A percentile compares a stretch with the other conserved stretches of the same genome.
Evolutionary conservation across 2,329 filamentous ascomycete species (phyloP).

Genomic region (Clonostachys chloroleuca): DNA sequence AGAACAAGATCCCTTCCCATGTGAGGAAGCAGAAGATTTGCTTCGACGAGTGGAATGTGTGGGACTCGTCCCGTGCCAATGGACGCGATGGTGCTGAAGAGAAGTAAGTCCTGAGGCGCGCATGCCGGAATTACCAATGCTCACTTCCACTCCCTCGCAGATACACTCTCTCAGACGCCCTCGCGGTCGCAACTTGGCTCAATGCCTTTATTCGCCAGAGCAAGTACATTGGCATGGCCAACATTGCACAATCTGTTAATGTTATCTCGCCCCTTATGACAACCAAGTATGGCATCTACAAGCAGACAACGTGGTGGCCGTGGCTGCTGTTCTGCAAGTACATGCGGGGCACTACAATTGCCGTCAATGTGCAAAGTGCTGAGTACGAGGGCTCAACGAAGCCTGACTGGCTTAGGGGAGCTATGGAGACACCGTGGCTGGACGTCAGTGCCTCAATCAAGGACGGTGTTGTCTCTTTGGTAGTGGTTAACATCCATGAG

Average conservation of each 20-base stretch:
- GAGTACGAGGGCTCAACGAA: constrained; percentile 64
- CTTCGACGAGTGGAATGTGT: constrained; percentile 85
- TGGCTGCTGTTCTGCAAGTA: constrained; percentile 56
- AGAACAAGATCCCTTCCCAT: constrained; percentile 55
- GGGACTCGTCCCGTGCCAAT: constrained; percentile 67
- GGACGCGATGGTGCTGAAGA: constrained; percentile 74
- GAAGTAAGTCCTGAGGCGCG: constrained; percentile 13
- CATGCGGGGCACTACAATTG: constrained; percentile 70
- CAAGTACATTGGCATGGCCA: constrained; percentile 70
- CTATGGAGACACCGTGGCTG: constrained; percentile 66
- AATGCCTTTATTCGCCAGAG: constrained; percentile 74
- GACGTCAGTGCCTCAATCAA: constrained; percentile 61
- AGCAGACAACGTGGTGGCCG: constrained; percentile 75
- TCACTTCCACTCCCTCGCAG: constrained; percentile 2
- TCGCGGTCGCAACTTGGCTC: constrained; percentile 71
- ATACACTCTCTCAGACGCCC: constrained; percentile 70
- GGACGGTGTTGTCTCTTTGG: constrained; percentile 56
- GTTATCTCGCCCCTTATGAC: constrained; percentile 78
- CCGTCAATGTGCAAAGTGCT: constrained; percentile 57
- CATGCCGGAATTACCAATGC: not conserved
- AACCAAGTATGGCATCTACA: constrained; percentile 54
- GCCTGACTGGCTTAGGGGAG: constrained; percentile 59
- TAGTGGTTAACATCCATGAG: constrained; percentile 69
- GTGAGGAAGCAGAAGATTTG: constrained; percentile 67
- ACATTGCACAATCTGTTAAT: constrained; percentile 74